Evolutionary conservation across 192 early-diverging fungal genomes (phyloP).

Genomic region (Rhizophagus prolifer): DNA sequence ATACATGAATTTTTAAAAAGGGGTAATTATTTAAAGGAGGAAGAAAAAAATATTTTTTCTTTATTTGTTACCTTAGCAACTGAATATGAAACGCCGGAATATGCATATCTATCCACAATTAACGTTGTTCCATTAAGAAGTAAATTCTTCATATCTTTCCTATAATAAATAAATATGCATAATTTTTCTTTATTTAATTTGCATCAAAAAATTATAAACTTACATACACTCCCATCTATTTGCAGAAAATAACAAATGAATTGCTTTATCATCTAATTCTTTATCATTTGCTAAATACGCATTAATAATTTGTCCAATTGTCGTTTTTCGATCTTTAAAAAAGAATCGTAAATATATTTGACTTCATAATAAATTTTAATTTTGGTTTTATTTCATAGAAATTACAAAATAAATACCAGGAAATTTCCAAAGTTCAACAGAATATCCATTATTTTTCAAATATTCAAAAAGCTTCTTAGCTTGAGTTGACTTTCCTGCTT

Average conservation of each 20-base stretch:
- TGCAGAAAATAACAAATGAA: constrained; percentile 93
- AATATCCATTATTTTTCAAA: constrained; percentile 46
- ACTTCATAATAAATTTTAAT: no score
- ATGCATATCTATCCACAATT: constrained; percentile 93
- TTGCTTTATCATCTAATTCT: constrained; percentile 76
- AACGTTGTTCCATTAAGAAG: constrained; percentile 62
- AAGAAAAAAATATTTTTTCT: no score
- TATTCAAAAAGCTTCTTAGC: constrained; percentile 62
- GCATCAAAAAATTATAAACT: neutral
- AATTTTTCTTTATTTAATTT: neutral
- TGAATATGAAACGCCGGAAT: constrained; percentile 92
- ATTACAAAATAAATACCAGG: constrained; percentile 56
- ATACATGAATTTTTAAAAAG: neutral
- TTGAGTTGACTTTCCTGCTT: constrained; percentile 92
- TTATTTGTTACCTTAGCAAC: constrained; percentile 70
- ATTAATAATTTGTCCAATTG: constrained; percentile 91
- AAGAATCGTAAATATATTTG: neutral
- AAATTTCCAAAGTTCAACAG: constrained; percentile 70
- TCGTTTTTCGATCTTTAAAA: constrained; percentile 74
- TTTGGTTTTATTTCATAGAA: no score
- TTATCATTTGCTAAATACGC: constrained; percentile 70
- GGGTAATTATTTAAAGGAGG: neutral
- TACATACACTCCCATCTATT: constrained; percentile 95
- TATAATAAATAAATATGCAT: neutral
- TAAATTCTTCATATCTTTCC: constrained; percentile 17